Percentiles rank a stretch among this genome's conserved stretches.
Conservation (phyloP, 2,329 filamentous ascomycete species). For the Xylariaceae sp. region DNA sequence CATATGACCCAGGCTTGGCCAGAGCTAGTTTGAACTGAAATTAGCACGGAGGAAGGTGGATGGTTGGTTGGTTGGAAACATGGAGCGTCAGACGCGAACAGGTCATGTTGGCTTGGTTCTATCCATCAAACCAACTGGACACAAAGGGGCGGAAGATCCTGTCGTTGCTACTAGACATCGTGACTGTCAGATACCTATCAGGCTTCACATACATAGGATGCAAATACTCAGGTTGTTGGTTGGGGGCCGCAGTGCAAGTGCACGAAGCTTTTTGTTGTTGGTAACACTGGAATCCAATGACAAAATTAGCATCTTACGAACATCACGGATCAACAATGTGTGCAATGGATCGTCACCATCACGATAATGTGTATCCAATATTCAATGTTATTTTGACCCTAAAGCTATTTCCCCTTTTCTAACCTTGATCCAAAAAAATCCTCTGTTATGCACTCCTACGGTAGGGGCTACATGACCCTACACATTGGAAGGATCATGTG, state of each 20-base stretch:
- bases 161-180: neutral
- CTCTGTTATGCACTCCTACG: neutral
- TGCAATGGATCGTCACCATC: neutral
- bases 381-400: neutral
- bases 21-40: neutral
- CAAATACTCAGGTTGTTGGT: neutral
- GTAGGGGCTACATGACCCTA: conserved; percentile 22
- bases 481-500: conserved; percentile 61
- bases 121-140: neutral
- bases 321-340: neutral
- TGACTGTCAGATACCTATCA: neutral
- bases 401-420: neutral
- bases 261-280: neutral
- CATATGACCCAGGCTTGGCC: no score
- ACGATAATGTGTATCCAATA: neutral
- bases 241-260: neutral
- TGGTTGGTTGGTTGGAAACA: neutral
- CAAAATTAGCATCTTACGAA: neutral
- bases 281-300: neutral
- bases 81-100: no score
- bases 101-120: neutral
- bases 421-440: neutral
- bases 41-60: no score
- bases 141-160: neutral
- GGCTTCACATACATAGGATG: neutral